Evolutionary conservation across 768 basidiomycete genomes (phyloP), one percentile per base, ranked within the genome.

Genomic region (Lactifluus piperatus): DNA sequence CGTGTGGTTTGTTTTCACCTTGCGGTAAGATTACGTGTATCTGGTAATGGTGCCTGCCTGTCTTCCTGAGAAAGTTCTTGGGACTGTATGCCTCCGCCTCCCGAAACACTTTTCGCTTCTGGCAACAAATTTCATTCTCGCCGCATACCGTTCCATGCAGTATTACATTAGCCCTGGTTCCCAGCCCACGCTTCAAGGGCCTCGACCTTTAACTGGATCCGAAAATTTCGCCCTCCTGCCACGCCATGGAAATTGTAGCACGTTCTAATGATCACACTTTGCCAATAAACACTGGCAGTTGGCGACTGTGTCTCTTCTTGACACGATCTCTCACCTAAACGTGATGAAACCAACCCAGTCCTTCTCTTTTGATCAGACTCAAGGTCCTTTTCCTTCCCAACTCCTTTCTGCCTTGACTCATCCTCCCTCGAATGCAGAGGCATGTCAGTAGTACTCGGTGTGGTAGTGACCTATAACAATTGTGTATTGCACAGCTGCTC

Each of bases 151-250:
- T 39, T 29, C 51, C 39, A 41, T 62, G 53, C 52, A 53, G 34
- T 36, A 48, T 56, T 52, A 56, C 54, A 61, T 45, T 44, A 51
- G 54, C 51, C 56, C 60, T 58, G 54, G 49, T 51, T 44, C 61
- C 27, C 58, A 48, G 36, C 32, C 47, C 50, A 64, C 32, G 63
- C 63, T 58, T 64, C 63, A 22, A 62, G 16, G 61, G 62, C 37
- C 64, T 62, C 62, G 57, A 63, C 48, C 49, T 62, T 63, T 57
- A 50, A 24, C 61, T 50, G 57, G 29, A 14, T 50, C 64, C 64
- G 57, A 64, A n/a, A 26, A 63, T 63, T 64, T 59, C 57, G 51
- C 64, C 61, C 41, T 55, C 18, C 45, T n/a, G 27, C 51, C 54
- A 53, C 30, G 22, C 29, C 50, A 56, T 63, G 54, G 61, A 52